phyloP scores from a whole-genome alignment of 495 filamentous ascomycete species.

The Penicillium subrubescens region DNA sequence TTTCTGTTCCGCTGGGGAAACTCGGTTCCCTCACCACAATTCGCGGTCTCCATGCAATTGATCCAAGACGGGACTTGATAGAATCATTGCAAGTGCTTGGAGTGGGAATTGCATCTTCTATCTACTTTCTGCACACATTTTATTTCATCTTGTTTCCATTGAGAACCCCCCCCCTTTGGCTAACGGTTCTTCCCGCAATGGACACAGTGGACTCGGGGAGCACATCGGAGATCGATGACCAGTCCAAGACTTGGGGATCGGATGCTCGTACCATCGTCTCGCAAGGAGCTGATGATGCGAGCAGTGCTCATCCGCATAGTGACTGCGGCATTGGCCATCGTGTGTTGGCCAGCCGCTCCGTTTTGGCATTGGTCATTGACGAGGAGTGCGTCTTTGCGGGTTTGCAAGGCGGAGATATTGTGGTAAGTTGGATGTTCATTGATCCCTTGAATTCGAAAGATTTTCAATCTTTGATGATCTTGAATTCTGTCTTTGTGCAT shows the following conservation, averaged over 20 bases:
- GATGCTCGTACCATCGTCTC: constrained; percentile 30
- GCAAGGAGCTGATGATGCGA: constrained; percentile 10
- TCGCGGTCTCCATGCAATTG: not conserved
- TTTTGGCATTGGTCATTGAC: constrained; percentile 49
- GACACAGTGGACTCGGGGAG: constrained; percentile 44
- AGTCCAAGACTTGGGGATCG: constrained; percentile 43
- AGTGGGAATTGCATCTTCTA: not conserved
- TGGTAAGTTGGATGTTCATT: constrained; percentile 49
- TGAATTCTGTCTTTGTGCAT: not conserved
- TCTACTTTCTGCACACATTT: not conserved
- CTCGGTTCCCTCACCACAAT: not conserved
- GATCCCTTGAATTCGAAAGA: not conserved
- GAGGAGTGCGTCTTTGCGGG: constrained; percentile 67
- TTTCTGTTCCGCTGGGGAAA: constrained; percentile 8
- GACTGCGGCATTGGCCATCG: constrained; percentile 51
- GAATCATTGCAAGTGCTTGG: constrained; percentile 2
- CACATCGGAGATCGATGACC: constrained; percentile 43
- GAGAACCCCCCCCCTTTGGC: constrained; percentile 7
- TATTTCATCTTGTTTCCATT: not conserved
- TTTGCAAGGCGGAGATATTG: constrained; percentile 87
- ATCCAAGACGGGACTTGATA: not conserved
- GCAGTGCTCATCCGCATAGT: constrained; percentile 19
- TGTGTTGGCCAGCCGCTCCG: constrained; percentile 49
- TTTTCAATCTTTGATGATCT: not conserved
- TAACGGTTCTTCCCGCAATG: constrained; percentile 30